Evolutionary conservation across 2,329 filamentous ascomycete species (phyloP), one percentile per base, ranked within the genome.

Genomic region (Plectosphaerella sp.): DNA sequence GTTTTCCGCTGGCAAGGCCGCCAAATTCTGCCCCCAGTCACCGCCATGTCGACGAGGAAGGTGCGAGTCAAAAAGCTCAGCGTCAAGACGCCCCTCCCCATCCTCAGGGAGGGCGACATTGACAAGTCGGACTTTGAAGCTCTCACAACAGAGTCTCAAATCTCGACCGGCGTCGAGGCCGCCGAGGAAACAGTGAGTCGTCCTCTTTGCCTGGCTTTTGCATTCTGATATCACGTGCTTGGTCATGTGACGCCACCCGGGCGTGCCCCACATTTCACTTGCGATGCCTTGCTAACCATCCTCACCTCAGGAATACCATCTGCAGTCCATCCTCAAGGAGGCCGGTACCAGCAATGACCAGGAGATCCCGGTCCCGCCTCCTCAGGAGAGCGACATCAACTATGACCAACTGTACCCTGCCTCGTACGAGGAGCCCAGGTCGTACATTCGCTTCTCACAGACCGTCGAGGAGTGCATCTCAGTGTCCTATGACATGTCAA

Each of bases 361-460:
- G 68, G 81, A 84, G 62, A 86, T 87, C 57, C 83, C 83, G 35
- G 83, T 86, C 16, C 83, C 83, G 56, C 83, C 83, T 61, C 81
- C 83, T 14, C 70, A 84, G 64, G 76, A 84, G 71, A 84, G 80
- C 62, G 73, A 78, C 59, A 73, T 93, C 71, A 83, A 90, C 71
- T 99, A 97, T 86, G 90, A 95, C 71, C 83, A 87, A 63, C 82
- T 97, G 62, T 97, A 97, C 67, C 83, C 87, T 48, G 84, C 82
- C 58, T 76, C 78, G 53, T 97, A 93, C 72, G 82, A 86, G 63
- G 88, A 95, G 69, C 91, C 94, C 49, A 85, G 87, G 56, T 94
- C 92, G 56, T 97, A 97, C 72, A 96, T 99, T 67, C 91, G 93
- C 59, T 97, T 96, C 74, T 97, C 94, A 58, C 93, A 96, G 60